phyloP scores from a whole-genome alignment of 1,284 basidiomycete genomes.

The Leccinum angustisporum region DNA sequence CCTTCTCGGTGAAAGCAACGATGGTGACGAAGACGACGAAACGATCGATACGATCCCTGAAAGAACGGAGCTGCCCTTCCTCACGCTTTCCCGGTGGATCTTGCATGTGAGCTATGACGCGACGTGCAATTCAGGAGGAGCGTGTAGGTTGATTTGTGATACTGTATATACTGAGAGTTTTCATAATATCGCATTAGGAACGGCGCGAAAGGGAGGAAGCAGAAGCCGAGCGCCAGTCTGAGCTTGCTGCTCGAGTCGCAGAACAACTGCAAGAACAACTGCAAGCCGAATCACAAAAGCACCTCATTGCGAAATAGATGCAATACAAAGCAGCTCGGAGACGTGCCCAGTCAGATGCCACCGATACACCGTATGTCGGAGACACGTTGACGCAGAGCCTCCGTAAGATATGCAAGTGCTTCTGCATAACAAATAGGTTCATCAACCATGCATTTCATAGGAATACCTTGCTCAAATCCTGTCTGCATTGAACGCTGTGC shows the following conservation, averaged over 20 bases:
- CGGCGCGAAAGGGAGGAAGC: constrained; percentile 43
- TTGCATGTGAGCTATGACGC: constrained; percentile 47
- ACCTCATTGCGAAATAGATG: constrained; percentile 52
- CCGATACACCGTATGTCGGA: constrained; percentile 52
- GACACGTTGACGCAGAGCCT: constrained; percentile 62
- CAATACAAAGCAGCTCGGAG: constrained; percentile 52
- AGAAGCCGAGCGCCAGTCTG: constrained; percentile 52
- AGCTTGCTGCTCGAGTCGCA: constrained; percentile 48
- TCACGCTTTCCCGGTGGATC: too few relatives aligned
- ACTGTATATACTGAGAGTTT: neutral
- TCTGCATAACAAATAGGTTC: neutral
- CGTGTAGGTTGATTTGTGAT: constrained; percentile 38
- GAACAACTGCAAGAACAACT: constrained; percentile 64
- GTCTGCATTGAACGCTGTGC: constrained; percentile 62
- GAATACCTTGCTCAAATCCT: constrained; percentile 73
- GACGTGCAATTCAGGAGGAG: constrained; percentile 65
- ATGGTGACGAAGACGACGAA: too few relatives aligned
- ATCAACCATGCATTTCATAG: constrained; percentile 33
- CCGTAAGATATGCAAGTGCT: constrained; percentile 39
- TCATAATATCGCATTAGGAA: constrained; percentile 17
- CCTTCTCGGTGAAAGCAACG: too few relatives aligned
- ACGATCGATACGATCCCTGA: too few relatives aligned
- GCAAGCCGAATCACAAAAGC: constrained; percentile 55
- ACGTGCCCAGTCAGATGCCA: constrained; percentile 65
- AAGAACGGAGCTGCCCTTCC: too few relatives aligned